Evolutionary conservation across 176 grass and related monocot species (phyloP).

Genomic region (Panicum miliaceum): DNA sequence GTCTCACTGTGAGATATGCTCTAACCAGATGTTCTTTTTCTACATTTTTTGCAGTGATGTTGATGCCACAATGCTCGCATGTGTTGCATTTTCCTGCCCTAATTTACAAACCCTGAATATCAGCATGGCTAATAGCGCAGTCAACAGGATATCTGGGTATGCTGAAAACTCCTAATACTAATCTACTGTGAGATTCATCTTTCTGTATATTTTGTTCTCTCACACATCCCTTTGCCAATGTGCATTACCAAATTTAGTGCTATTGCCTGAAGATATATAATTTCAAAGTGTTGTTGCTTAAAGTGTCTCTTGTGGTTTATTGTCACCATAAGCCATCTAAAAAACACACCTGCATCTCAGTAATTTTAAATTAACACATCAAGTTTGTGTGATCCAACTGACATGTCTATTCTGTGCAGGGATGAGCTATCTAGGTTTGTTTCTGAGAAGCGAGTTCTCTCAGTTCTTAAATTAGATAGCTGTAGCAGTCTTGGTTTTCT

Average conservation of each 20-base stretch:
- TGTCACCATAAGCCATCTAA: neutral
- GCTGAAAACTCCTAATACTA: neutral
- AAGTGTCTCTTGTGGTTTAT: neutral
- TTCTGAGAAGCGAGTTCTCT: conserved; percentile 65
- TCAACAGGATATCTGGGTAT: conserved; percentile 90
- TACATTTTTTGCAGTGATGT: conserved; percentile 76
- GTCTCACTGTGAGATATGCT: neutral
- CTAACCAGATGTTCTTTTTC: conserved; percentile 43
- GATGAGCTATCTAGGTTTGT: conserved; percentile 76
- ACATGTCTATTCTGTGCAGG: conserved; percentile 41
- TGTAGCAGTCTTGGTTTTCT: conserved; percentile 74
- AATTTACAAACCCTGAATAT: conserved; percentile 76
- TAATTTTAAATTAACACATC: conserved; percentile 4
- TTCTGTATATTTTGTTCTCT: conserved; percentile 2
- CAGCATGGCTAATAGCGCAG: conserved; percentile 48
- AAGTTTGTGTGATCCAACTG: conserved; percentile 11
- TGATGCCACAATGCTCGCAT: conserved; percentile 77
- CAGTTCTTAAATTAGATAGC: conserved; percentile 70
- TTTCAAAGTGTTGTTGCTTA: neutral
- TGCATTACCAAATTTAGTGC: neutral
- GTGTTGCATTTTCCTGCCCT: conserved; percentile 84
- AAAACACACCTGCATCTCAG: neutral
- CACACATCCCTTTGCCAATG: neutral
- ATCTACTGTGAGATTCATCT: neutral
- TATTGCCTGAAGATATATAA: neutral